phyloP scores from a whole-genome alignment of 768 basidiomycete genomes.

The Trametes cingulata region DNA sequence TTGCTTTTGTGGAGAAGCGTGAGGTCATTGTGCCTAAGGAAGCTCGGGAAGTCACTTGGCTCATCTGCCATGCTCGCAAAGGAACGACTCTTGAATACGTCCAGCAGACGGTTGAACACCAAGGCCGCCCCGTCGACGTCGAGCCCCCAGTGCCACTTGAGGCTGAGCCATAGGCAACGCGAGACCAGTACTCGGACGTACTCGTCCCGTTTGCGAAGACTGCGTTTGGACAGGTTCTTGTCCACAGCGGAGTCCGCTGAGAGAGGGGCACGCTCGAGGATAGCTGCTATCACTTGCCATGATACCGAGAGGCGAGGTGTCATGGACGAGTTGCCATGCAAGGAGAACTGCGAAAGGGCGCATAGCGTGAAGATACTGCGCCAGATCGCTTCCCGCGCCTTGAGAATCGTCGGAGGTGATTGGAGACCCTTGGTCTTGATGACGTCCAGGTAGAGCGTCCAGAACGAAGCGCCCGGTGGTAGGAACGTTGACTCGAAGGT shows the following conservation, averaged over 20 bases:
- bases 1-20: conserved; percentile 51
- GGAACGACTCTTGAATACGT: conserved; percentile 75
- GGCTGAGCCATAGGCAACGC: conserved; percentile 72
- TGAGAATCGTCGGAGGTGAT: conserved; percentile 35
- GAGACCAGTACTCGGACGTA: conserved; percentile 70
- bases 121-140: conserved; percentile 51
- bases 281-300: conserved; percentile 66
- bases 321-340: conserved; percentile 46
- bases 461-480: conserved; percentile 37
- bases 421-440: conserved; percentile 17
- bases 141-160: conserved; percentile 77
- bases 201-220: conserved; percentile 58
- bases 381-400: conserved; percentile 73
- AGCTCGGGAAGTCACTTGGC: conserved; percentile 66
- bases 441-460: conserved; percentile 36
- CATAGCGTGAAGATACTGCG: conserved; percentile 65
- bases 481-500: conserved; percentile 2
- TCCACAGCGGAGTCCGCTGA: conserved; percentile 48
- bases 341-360: conserved; percentile 78
- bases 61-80: conserved; percentile 71
- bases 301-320: conserved; percentile 46
- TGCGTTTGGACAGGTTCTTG: conserved; percentile 35
- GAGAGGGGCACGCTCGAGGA: conserved; percentile 62
- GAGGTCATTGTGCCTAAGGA: conserved; percentile 59
- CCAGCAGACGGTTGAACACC: conserved; percentile 64